phyloP scores from a whole-genome alignment of 345 rosid species.

The Lepidium didymum region DNA sequence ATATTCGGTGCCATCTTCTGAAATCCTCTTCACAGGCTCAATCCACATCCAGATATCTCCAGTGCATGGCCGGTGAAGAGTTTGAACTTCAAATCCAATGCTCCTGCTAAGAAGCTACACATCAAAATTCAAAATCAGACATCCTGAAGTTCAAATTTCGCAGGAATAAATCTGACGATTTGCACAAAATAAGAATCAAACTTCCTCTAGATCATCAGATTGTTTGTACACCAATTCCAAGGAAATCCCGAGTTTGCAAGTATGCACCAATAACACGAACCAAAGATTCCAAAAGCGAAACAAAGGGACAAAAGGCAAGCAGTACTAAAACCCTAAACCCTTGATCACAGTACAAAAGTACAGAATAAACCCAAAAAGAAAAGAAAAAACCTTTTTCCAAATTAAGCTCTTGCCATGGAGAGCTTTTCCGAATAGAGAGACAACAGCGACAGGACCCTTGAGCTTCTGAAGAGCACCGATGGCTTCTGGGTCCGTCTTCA shows the following conservation, averaged over 20 bases:
- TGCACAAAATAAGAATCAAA: not conserved
- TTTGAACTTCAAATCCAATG: constrained; percentile 36
- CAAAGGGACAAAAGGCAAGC: not conserved
- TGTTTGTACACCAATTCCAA: too few species aligned
- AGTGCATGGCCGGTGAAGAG: constrained; percentile 25
- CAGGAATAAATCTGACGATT: not conserved
- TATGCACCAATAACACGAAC: too few species aligned
- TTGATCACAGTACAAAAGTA: not conserved
- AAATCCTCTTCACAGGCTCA: constrained; percentile 34
- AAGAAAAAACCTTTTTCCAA: constrained; percentile 30
- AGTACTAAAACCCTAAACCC: constrained; percentile 12
- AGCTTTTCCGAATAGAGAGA: constrained; percentile 35
- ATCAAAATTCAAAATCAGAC: constrained; percentile 1
- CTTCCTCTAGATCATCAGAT: not conserved
- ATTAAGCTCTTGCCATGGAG: constrained; percentile 33
- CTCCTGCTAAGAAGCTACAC: constrained; percentile 34
- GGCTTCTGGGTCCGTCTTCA: constrained; percentile 38
- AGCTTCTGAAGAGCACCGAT: constrained; percentile 34
- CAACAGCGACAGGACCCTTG: constrained; percentile 34
- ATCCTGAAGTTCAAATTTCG: constrained; percentile 1
- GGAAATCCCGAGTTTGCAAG: too few species aligned
- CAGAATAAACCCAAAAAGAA: not conserved
- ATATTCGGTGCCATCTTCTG: constrained; percentile 38
- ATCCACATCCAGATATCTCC: constrained; percentile 49
- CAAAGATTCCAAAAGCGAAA: not conserved